Evolutionary conservation across 495 filamentous ascomycete genomes (phyloP), one percentile per base, ranked within the genome.

Genomic region (Annulohypoxylon moriforme): DNA sequence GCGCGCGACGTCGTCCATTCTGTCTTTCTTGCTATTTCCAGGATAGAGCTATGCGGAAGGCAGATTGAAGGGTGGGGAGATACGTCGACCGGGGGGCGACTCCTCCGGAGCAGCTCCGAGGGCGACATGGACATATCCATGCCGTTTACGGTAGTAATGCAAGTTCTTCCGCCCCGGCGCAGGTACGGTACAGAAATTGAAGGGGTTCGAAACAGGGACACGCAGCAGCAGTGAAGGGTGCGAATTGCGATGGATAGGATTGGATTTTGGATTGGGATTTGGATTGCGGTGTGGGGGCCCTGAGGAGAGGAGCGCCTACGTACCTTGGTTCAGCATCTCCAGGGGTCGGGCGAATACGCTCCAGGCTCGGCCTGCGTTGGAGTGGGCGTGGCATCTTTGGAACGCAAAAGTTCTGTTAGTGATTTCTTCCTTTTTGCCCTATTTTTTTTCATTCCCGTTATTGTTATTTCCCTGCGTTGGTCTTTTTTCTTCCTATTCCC

Each of bases 281-380:
- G 25, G 25, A 13, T 33, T 38, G 52, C 58, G 33, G 29, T 31
- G 53, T 64, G 60, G 52, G 44, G 57, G 49, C 11, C 2, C 25
- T 57, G 8, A n/a, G n/a, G n/a, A n/a, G n/a, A n/a, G n/a, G n/a
- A n/a, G n/a, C n/a, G 59, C 66, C 42, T 56, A 60, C 67, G 13
- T 69, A 73, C 71, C 71, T 76, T 85, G 83, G 66, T 75, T 82
- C 38, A 89, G 77, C 87, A 88, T 88, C 57, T 89, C 86, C 25
- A 89, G 80, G n/a, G 81, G 80, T 31, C 79, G 77, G 0, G 81
- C 87, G 67, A 89, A 88, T 9, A 74, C 82, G 31, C 79, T 80
- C 80, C 82, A 89, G 10, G 86, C 86, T 47, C 85, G 82, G 1
- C 87, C 87, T 27, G 84, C 82, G 44, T 78, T 79, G 22, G 79